These are phyloP conservation scores for Rutstroemia sp. DNA, from an alignment of 2,329 filamentous ascomycete genomes.

Conservation along the genomic window DNA sequence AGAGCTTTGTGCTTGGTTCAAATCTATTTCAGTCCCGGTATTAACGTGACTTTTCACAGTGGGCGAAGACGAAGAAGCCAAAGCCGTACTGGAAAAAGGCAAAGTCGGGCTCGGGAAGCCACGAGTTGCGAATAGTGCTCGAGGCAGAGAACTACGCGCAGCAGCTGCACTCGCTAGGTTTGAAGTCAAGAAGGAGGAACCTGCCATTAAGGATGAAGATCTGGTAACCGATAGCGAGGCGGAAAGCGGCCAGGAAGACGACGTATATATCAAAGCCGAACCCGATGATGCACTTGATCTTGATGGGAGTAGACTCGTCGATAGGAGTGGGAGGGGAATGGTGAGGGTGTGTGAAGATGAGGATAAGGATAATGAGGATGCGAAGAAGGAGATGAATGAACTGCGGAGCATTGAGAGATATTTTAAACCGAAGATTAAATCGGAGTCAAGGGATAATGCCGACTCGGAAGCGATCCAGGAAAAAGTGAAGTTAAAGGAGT, in stretches of 20 bases:
- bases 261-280: constrained; percentile 34
- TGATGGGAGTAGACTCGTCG: constrained; percentile 56
- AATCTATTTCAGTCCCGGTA: background rate
- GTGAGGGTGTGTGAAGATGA: constrained; percentile 71
- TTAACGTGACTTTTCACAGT: constrained; percentile 7
- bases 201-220: constrained; percentile 29
- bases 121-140: constrained; percentile 49
- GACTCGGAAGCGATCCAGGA: background rate
- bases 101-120: constrained; percentile 47
- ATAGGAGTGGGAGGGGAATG: constrained; percentile 59
- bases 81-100: constrained; percentile 35
- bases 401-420: constrained; percentile 40
- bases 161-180: constrained; percentile 54
- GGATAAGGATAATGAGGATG: constrained; percentile 46
- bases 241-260: constrained; percentile 41
- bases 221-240: constrained; percentile 38
- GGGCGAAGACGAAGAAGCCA: constrained; percentile 51
- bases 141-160: constrained; percentile 52
- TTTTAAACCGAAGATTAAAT: background rate
- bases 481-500: background rate
- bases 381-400: constrained; percentile 59
- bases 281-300: constrained; percentile 53
- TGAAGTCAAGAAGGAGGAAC: constrained; percentile 35
- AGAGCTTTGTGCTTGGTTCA: background rate
- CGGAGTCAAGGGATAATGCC: background rate